Base-by-base conservation (phyloP, 1,139 yeast species). In the Debaryomyces psychrophilus region DNA sequence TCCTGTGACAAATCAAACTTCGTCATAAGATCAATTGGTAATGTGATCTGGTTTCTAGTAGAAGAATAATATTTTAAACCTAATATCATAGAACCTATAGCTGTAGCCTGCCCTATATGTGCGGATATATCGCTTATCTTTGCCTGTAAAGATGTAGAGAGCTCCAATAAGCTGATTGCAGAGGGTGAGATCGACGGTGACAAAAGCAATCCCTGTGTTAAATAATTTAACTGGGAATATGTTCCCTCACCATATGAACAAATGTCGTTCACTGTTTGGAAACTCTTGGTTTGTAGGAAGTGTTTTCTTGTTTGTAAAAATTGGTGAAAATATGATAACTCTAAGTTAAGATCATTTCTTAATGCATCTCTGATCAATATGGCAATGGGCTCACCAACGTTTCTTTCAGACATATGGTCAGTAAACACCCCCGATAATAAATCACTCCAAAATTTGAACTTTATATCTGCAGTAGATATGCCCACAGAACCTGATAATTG, bases 171-270 rank as follows among this genome's bases (percentile, higher is more conserved):
- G 35, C 67, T 63, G 14, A 80, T 73, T 0, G 81, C 74, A 1
- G 84, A 77, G 0, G 87, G 86, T 1, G 89, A 79, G 5, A 84
- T 71, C 2, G 68, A 64, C 0, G 83, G 83, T 1, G 89, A 81
- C 37, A 85, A 69, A 25, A 87, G 60, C 14, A 83, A 65, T 8
- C 84, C 85, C 55, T 86, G 90, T 1, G 82, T 72, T 11, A 84
- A 65, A 55, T 89, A 89, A 55, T 84, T 84, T 55, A 87, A 68
- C 60, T 87, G 95, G 0, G 95, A 86, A 54, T 78, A 79, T 0
- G 88, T 81, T 1, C 95, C 95, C 61, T 89, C 96, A 2, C 96
- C 96, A 57, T 81, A 85, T 0, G 90, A 78, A 48, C 92, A 87
- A 50, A 89, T 76, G 35, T 80, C 82, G 43, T 83, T 83, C 1